These are phyloP conservation scores for Pyrenophora teres DNA, from an alignment of 2,329 filamentous ascomycete genomes.

Conservation along the genomic window DNA sequence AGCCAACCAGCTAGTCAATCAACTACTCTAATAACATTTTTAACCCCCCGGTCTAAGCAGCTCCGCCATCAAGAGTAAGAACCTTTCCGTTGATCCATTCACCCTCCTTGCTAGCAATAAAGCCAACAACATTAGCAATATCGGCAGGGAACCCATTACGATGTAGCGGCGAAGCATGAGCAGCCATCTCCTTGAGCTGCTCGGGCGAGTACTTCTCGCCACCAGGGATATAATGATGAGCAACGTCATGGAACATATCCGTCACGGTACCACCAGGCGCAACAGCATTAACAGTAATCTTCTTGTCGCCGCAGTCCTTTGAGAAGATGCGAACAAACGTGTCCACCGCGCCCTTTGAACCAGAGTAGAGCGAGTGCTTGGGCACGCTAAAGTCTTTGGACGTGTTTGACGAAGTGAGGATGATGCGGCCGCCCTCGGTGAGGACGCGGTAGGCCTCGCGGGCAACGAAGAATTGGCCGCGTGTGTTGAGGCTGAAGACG, in stretches of 20 bases:
- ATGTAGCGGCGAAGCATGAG: conserved; percentile 50
- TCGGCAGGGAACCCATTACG: conserved; percentile 52
- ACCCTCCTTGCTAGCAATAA: conserved; percentile 40
- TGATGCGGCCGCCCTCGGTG: conserved; percentile 68
- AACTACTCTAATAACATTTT: too few species aligned
- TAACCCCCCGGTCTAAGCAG: not conserved
- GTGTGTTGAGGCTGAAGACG: conserved; percentile 68
- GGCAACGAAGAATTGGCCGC: conserved; percentile 75
- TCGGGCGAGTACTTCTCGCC: conserved; percentile 23
- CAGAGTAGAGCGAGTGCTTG: conserved; percentile 71
- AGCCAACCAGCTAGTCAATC: too few species aligned
- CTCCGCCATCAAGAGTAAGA: conserved; percentile 16
- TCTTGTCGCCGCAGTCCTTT: conserved; percentile 61
- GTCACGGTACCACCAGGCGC: conserved; percentile 72
- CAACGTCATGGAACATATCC: conserved; percentile 73
- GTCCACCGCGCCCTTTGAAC: conserved; percentile 71
- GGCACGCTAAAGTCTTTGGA: conserved; percentile 66
- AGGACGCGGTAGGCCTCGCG: conserved; percentile 72
- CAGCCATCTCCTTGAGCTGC: conserved; percentile 46
- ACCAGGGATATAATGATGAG: conserved; percentile 53
- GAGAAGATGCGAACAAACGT: conserved; percentile 71
- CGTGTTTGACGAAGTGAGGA: conserved; percentile 74
- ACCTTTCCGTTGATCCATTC: conserved; percentile 41
- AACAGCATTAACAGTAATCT: conserved; percentile 59
- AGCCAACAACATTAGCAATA: conserved; percentile 41